Percentiles rank a stretch among this genome's conserved stretches.
Evolutionary conservation across 202 grass and related monocot genomes (phyloP).

Genomic region (Bolboschoenoplectus hybrid): DNA sequence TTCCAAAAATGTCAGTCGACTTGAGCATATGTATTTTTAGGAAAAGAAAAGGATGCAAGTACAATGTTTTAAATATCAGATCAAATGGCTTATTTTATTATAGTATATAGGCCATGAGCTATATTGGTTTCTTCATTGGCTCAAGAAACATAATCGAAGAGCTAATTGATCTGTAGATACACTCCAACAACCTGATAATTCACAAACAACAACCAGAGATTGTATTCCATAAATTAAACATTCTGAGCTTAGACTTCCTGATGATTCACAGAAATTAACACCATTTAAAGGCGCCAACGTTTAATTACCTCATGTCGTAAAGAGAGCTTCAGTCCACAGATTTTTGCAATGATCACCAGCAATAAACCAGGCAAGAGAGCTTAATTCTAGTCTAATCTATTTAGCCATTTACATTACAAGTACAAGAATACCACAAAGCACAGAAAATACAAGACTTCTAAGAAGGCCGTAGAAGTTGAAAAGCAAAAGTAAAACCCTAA

Average conservation of each 20-base stretch:
- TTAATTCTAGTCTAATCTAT: conserved; percentile 38
- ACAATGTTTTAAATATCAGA: neutral
- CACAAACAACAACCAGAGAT: neutral
- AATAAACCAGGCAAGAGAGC: conserved; percentile 16
- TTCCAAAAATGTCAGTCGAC: neutral
- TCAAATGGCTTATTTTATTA: neutral
- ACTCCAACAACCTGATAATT: neutral
- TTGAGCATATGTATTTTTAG: neutral
- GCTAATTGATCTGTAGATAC: neutral
- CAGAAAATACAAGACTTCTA: conserved; percentile 35
- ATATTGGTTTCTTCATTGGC: neutral
- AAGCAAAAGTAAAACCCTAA: conserved; percentile 34
- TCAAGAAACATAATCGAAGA: neutral
- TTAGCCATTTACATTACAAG: conserved; percentile 43
- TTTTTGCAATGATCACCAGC: neutral
- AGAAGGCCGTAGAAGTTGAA: conserved; percentile 28
- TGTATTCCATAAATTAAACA: neutral
- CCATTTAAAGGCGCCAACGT: neutral
- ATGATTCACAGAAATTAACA: neutral
- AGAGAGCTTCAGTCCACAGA: neutral
- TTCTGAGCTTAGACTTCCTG: neutral
- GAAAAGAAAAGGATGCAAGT: neutral
- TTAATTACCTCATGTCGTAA: neutral
- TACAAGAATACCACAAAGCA: conserved; percentile 36
- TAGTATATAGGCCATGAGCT: neutral